Percentiles rank a stretch among this genome's conserved stretches.
Evolutionary conservation across 2,329 filamentous ascomycete species (phyloP).

Genomic region (Colletotrichum tropicicola): DNA sequence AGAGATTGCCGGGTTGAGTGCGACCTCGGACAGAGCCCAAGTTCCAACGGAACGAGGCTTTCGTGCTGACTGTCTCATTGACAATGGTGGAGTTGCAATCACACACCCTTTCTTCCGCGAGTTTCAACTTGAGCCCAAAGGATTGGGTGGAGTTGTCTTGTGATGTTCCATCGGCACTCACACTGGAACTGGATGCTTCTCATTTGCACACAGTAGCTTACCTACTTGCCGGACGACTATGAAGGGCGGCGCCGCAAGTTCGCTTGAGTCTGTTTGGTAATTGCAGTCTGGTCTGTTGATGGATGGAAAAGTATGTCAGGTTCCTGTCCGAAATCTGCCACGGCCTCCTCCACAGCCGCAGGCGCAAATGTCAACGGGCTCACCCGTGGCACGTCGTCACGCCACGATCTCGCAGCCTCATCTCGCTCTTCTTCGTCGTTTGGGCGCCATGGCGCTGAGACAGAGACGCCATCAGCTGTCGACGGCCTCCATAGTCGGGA

Average conservation of each 20-base stretch:
- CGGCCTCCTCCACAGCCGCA: no score
- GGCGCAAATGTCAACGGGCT: neutral
- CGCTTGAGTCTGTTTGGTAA: neutral
- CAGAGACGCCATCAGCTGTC: neutral
- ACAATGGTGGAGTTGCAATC: neutral
- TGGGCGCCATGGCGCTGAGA: neutral
- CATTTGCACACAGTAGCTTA: neutral
- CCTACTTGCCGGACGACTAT: neutral
- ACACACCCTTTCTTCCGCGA: neutral
- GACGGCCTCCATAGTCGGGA: neutral
- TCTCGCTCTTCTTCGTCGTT: neutral
- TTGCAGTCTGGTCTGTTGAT: no score
- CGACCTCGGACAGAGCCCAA: neutral
- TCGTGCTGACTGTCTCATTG: neutral
- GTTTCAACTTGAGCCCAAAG: constrained; percentile 23
- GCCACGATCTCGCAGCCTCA: neutral
- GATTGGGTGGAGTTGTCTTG: constrained; percentile 1
- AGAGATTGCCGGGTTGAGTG: neutral
- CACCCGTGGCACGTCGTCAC: neutral
- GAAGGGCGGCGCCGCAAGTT: neutral
- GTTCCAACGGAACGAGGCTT: neutral
- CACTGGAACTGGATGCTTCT: neutral
- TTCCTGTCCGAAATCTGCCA: no score
- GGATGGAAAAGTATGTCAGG: no score
- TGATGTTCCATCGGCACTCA: neutral